These are phyloP conservation scores for Phytophthora colocasiae DNA, from an alignment of 352 stramenopile genomes.

Conservation along the genomic window DNA sequence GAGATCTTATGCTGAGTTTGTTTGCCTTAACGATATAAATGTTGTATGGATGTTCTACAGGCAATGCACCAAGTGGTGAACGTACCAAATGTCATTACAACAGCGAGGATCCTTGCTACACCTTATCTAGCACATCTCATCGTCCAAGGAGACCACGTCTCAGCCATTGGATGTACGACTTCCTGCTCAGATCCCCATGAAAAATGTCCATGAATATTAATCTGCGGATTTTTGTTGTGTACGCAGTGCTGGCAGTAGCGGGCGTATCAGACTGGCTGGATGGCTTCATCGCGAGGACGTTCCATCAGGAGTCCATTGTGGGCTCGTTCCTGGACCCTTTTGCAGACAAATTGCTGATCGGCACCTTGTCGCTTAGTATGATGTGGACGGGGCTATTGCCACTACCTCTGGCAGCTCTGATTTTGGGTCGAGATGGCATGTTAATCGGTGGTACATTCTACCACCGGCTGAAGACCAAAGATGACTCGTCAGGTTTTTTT, in stretches of 20 bases:
- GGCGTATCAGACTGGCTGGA: slow-evolving; percentile 85
- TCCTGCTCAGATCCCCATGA: background rate
- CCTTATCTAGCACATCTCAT: slow-evolving; percentile 83
- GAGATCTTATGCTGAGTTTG: too few species aligned
- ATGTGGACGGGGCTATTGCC: slow-evolving; percentile 73
- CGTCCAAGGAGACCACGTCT: slow-evolving; percentile 67
- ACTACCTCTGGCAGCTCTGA: slow-evolving; percentile 64
- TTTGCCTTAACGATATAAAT: too few species aligned
- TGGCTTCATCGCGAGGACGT: slow-evolving; percentile 78
- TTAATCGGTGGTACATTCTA: slow-evolving; percentile 83
- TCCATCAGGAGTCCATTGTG: slow-evolving; percentile 83
- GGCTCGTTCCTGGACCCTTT: slow-evolving; percentile 86
- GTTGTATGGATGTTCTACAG: slow-evolving; percentile 14
- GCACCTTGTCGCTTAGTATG: slow-evolving; percentile 79
- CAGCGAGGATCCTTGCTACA: slow-evolving; percentile 75
- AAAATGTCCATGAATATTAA: slow-evolving; percentile 2
- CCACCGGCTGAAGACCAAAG: slow-evolving; percentile 78
- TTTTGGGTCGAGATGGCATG: slow-evolving; percentile 78
- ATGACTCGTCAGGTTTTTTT: slow-evolving; percentile 75
- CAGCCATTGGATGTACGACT: slow-evolving; percentile 66
- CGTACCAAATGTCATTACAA: slow-evolving; percentile 83
- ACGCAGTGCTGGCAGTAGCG: slow-evolving; percentile 71
- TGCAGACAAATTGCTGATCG: slow-evolving; percentile 84
- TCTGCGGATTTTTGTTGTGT: slow-evolving; percentile 1
- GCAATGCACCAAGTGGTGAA: slow-evolving; percentile 80